Evolutionary conservation across 1,284 basidiomycete genomes (phyloP).

Genomic region (Thelephora terrestris): DNA sequence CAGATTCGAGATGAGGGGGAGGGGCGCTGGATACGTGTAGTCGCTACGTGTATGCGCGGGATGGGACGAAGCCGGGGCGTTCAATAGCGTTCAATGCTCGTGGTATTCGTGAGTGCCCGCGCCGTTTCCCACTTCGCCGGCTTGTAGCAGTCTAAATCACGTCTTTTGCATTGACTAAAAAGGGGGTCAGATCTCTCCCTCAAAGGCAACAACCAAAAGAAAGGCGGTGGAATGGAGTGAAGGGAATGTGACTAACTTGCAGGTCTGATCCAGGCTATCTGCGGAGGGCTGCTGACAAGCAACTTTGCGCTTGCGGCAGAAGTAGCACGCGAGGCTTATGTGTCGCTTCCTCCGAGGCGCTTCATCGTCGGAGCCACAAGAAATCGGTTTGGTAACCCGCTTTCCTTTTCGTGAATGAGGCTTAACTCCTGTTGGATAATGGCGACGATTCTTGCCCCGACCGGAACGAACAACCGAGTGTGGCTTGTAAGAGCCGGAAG

Average conservation of each 20-base stretch:
- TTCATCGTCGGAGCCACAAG: constrained; percentile 15
- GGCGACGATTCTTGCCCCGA: no score
- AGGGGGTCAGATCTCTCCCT: not conserved
- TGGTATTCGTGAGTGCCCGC: not conserved
- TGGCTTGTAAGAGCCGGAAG: no score
- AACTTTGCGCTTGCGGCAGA: constrained; percentile 36
- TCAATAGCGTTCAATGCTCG: not conserved
- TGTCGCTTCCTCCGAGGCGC: constrained; percentile 20
- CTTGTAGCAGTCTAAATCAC: constrained; percentile 14
- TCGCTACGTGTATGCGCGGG: no score
- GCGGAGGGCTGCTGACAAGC: constrained; percentile 31
- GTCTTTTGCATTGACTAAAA: constrained; percentile 15
- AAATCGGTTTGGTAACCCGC: constrained; percentile 5
- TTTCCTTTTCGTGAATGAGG: not conserved
- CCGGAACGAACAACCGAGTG: no score
- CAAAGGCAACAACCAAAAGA: constrained; percentile 1
- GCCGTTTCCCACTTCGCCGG: constrained; percentile 17
- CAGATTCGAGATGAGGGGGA: not conserved
- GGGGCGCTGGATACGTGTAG: no score
- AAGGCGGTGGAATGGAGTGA: not conserved
- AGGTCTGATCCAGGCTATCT: constrained; percentile 25
- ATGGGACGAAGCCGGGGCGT: no score
- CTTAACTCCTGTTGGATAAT: no score
- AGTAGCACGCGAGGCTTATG: constrained; percentile 31
- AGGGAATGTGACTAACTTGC: constrained; percentile 33